Conservation (phyloP, 73 alveolate species). For the Tetrahymena malaccensis region DNA sequence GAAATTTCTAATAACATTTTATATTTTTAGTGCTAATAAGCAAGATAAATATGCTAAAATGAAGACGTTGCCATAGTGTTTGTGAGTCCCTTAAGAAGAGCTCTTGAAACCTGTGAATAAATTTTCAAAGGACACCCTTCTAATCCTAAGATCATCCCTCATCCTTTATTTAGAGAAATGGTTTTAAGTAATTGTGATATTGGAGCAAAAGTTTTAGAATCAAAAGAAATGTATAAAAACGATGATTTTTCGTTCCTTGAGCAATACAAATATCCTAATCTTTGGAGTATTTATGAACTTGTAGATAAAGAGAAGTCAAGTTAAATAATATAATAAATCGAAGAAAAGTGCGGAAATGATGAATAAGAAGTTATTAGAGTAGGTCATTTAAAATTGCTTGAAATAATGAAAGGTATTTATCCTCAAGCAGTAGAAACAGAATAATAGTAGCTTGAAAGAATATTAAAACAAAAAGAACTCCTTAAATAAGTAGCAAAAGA, state of each 20-base stretch:
- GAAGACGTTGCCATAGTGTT: conserved; percentile 63
- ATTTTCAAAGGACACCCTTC: conserved; percentile 69
- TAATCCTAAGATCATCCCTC: conserved; percentile 56
- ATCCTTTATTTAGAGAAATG: conserved; percentile 68
- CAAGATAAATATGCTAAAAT: not conserved
- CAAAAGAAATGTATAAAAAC: not conserved
- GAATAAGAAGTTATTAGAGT: not conserved
- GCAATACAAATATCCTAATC: not conserved
- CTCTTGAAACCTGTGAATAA: conserved; percentile 75
- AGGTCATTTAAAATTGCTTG: not conserved
- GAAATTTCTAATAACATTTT: not conserved
- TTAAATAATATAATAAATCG: not conserved
- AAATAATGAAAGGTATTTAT: not conserved
- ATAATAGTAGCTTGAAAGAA: not conserved
- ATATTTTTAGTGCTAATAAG: not conserved
- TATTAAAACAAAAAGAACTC: not conserved
- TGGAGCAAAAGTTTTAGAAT: not conserved
- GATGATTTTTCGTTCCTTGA: not conserved
- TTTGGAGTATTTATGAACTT: not conserved
- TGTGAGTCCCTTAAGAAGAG: conserved; percentile 86
- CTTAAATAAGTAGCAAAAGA: not conserved
- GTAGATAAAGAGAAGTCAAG: not conserved
- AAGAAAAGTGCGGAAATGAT: not conserved
- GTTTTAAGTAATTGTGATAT: conserved; percentile 44
- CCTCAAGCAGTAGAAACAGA: not conserved